Evolutionary conservation across 352 stramenopile species (phyloP).

Genomic region (Globisporangium yorkense): DNA sequence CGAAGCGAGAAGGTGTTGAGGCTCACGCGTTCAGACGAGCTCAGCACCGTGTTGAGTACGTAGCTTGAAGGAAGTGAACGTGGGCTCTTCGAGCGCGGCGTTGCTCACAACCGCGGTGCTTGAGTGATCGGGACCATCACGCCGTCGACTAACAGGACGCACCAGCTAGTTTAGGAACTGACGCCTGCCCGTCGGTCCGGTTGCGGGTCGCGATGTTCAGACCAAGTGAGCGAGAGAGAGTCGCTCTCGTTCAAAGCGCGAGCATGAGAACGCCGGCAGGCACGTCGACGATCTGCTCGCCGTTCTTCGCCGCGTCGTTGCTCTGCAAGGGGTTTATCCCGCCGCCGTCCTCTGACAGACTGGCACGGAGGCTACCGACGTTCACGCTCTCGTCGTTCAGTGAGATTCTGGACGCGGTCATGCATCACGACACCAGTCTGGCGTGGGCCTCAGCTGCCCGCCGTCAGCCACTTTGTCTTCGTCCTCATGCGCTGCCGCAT

Average conservation of each 20-base stretch:
- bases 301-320: conserved; percentile 25
- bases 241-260: conserved; percentile 19
- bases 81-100: conserved; percentile 5
- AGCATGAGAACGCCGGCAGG: conserved; percentile 40
- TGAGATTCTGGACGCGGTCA: neutral
- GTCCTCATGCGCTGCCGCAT: too few species aligned
- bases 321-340: neutral
- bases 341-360: neutral
- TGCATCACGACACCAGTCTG: neutral
- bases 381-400: conserved; percentile 4
- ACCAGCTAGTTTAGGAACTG: conserved; percentile 17
- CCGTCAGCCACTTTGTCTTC: too few species aligned
- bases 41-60: conserved; percentile 1
- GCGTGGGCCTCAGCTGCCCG: neutral
- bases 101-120: neutral
- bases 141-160: conserved; percentile 7
- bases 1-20: too few species aligned
- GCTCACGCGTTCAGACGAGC: conserved; percentile 1
- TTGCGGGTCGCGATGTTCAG: conserved; percentile 3
- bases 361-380: conserved; percentile 1
- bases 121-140: conserved; percentile 5
- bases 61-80: conserved; percentile 12
- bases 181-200: neutral
- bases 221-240: neutral
- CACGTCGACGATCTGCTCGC: conserved; percentile 22